A percentile compares a stretch with the other conserved stretches of the same genome.
phyloP scores from a whole-genome alignment of 768 basidiomycete genomes.

The Termitomyces sp. region DNA sequence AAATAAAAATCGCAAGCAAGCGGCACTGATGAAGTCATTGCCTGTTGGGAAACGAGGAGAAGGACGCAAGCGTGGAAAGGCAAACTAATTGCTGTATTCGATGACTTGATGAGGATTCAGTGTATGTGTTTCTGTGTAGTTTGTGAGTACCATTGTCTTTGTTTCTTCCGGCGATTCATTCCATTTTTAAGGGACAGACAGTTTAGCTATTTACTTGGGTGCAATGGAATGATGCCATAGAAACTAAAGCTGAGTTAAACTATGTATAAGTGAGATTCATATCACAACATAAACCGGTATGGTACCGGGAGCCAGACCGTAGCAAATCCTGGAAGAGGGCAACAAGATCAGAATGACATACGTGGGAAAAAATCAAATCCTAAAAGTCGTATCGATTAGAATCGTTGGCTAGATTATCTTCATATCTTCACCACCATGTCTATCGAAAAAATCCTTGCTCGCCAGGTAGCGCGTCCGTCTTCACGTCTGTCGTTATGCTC shows the following conservation, averaged over 20 bases:
- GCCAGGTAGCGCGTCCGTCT: constrained; percentile 55
- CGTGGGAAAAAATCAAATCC: constrained; percentile 38
- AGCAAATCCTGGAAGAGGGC: background rate
- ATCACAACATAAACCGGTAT: background rate
- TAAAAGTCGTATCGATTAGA: constrained; percentile 33
- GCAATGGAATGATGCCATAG: constrained; percentile 5
- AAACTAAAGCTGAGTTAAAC: constrained; percentile 1
- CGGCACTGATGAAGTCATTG: constrained; percentile 51
- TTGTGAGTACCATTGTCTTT: background rate
- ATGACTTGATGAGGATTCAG: constrained; percentile 7
- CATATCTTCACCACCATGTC: constrained; percentile 57
- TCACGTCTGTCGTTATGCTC: constrained; percentile 8
- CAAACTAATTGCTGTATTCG: constrained; percentile 5
- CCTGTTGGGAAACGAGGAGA: constrained; percentile 44
- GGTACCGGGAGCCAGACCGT: background rate
- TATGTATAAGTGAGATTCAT: background rate
- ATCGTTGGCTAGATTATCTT: constrained; percentile 17
- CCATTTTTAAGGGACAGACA: background rate
- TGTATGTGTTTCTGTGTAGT: constrained; percentile 1
- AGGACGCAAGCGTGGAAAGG: constrained; percentile 30
- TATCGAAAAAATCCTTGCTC: constrained; percentile 86
- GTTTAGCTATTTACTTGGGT: background rate
- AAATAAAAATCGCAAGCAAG: constrained; percentile 73
- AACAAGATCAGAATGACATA: constrained; percentile 1
- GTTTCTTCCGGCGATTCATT: background rate